These are phyloP conservation scores for Trichoderma breve DNA, from an alignment of 2,329 filamentous ascomycete genomes.

Conservation along the genomic window DNA sequence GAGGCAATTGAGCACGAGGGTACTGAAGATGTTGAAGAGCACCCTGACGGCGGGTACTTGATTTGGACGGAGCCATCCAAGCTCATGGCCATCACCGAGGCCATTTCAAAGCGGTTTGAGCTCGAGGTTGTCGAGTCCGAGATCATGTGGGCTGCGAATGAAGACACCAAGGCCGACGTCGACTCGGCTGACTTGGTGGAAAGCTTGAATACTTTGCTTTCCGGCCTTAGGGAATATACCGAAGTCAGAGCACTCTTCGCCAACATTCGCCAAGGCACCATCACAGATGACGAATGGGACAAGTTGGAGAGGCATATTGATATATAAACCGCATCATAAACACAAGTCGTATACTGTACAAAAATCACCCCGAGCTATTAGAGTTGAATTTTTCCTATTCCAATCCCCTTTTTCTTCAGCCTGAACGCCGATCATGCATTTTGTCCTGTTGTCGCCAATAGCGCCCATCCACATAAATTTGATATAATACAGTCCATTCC, in stretches of 20 bases:
- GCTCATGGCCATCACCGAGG: conserved; percentile 36
- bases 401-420: not conserved
- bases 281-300: conserved; percentile 55
- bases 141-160: conserved; percentile 81
- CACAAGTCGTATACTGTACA: conserved; percentile 17
- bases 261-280: conserved; percentile 57
- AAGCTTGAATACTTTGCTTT: conserved; percentile 58
- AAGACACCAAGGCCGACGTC: conserved; percentile 69
- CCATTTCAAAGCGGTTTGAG: conserved; percentile 60
- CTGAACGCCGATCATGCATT: conserved; percentile 21
- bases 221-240: conserved; percentile 61
- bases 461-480: not conserved
- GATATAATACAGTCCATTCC: not conserved
- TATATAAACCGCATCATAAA: conserved; percentile 32
- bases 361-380: conserved; percentile 5
- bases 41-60: conserved; percentile 67
- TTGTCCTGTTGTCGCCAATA: conserved; percentile 6
- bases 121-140: conserved; percentile 71
- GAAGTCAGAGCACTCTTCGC: conserved; percentile 78
- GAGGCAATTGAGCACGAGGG: conserved; percentile 79
- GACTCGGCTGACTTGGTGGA: conserved; percentile 55
- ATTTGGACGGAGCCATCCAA: conserved; percentile 46
- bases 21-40: conserved; percentile 67
- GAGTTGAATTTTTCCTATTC: not conserved
- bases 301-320: conserved; percentile 54